phyloP scores from a whole-genome alignment of 345 rosid genomes.

The Eucalyptus coolabah region DNA sequence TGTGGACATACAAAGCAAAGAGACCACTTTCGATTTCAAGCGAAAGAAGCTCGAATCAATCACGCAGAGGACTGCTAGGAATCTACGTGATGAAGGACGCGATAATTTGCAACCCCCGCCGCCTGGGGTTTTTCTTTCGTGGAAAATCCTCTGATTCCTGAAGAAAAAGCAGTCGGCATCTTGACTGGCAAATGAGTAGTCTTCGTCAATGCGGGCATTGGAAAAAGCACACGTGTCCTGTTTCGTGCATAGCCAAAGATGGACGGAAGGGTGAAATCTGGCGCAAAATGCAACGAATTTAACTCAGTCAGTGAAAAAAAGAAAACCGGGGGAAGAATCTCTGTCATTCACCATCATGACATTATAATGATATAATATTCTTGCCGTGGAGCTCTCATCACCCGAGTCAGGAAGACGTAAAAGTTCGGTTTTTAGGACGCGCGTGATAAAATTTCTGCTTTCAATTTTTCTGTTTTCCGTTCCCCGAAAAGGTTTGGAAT shows the following conservation, averaged over 20 bases:
- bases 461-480: no score
- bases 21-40: neutral
- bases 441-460: no score
- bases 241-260: neutral
- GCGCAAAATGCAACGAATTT: neutral
- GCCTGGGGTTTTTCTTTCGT: neutral
- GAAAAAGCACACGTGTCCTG: neutral
- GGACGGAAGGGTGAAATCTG: neutral
- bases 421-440: neutral
- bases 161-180: neutral
- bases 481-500: no score
- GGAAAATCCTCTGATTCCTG: neutral
- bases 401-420: neutral
- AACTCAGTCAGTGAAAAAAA: neutral
- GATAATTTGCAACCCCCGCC: neutral
- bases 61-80: neutral
- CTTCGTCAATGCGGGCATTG: neutral
- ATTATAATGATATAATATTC: neutral
- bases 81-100: neutral
- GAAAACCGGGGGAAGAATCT: neutral
- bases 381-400: neutral
- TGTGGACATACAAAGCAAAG: neutral
- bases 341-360: neutral
- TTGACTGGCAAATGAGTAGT: neutral
- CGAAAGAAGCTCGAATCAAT: neutral